Evolutionary conservation across 2,329 filamentous ascomycete genomes (phyloP).

Genomic region (Microsporum canis): DNA sequence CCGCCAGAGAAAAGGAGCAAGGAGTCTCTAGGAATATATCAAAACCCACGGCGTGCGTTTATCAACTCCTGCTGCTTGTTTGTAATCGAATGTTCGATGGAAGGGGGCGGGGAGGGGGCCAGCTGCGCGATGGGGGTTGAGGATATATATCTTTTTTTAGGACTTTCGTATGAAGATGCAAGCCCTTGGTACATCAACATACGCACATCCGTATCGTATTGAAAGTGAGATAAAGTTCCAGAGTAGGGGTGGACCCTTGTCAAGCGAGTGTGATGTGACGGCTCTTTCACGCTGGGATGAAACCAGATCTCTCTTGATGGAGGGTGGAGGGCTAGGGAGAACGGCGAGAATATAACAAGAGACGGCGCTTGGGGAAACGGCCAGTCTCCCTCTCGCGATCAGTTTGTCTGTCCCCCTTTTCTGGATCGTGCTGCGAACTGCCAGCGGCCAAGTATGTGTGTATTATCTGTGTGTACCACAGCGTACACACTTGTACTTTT

Average conservation of each 20-base stretch:
- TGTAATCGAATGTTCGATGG: constrained; percentile 4
- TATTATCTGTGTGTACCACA: background rate
- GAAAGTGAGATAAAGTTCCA: constrained; percentile 1
- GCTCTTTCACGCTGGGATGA: constrained; percentile 3
- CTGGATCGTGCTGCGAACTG: background rate
- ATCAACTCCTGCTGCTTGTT: background rate
- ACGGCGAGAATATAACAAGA: constrained; percentile 1
- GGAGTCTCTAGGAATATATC: constrained; percentile 1
- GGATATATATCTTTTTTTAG: constrained; percentile 7
- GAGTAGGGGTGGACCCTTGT: background rate
- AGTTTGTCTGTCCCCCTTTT: background rate
- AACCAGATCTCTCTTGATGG: background rate
- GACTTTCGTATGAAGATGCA: constrained; percentile 1
- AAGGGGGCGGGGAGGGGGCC: constrained; percentile 5
- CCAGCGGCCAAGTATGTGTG: background rate
- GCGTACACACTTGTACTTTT: background rate
- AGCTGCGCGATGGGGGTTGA: constrained; percentile 3
- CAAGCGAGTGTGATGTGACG: constrained; percentile 4
- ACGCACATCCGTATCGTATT: constrained; percentile 4
- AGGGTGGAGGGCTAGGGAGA: background rate
- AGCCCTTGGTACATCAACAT: background rate
- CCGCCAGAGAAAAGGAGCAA: background rate
- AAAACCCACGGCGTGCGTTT: background rate
- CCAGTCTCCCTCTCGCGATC: background rate
- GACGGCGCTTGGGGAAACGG: constrained; percentile 2